These are phyloP conservation scores for Ilyonectria robusta DNA, from an alignment of 2,329 filamentous ascomycete species.

Conservation along the genomic window DNA sequence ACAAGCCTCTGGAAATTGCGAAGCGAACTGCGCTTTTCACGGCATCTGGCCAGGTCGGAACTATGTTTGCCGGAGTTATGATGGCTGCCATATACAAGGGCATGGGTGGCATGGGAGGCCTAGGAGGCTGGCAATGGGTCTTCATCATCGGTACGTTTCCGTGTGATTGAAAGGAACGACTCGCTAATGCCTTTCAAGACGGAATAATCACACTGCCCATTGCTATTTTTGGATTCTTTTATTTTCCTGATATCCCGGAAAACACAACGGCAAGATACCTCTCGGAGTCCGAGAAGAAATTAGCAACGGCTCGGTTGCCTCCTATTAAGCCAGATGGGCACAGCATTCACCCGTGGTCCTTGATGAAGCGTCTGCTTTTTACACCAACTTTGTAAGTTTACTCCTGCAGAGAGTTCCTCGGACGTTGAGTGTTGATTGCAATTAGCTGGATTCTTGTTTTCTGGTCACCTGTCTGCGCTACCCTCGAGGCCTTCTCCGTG, in stretches of 20 bases:
- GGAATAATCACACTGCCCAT: slow-evolving; percentile 44
- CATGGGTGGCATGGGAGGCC: slow-evolving; percentile 56
- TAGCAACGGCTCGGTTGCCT: slow-evolving; percentile 49
- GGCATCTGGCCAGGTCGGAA: slow-evolving; percentile 68
- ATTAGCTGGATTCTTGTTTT: slow-evolving; percentile 55
- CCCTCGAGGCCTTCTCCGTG: slow-evolving; percentile 38
- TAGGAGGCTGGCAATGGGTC: slow-evolving; percentile 65
- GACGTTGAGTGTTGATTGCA: neutral
- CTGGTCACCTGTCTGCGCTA: slow-evolving; percentile 50
- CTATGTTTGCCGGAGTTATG: slow-evolving; percentile 71
- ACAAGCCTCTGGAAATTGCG: slow-evolving; percentile 66
- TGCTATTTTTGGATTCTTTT: slow-evolving; percentile 41
- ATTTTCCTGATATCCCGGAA: slow-evolving; percentile 50
- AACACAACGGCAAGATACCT: slow-evolving; percentile 53
- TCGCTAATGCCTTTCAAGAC: slow-evolving; percentile 14
- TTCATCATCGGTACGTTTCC: slow-evolving; percentile 32
- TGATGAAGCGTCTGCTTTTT: slow-evolving; percentile 47
- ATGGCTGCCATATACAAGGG: slow-evolving; percentile 59
- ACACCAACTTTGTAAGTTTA: slow-evolving; percentile 48
- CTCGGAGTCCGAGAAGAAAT: slow-evolving; percentile 49
- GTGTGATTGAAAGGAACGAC: too few species aligned
- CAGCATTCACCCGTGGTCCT: slow-evolving; percentile 48
- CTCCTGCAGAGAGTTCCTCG: neutral
- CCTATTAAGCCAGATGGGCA: slow-evolving; percentile 52
- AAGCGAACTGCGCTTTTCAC: slow-evolving; percentile 73